Evolutionary conservation across 225 moss, liverwort and hornwort species (phyloP).

Genomic region (Lunularia cruciata): DNA sequence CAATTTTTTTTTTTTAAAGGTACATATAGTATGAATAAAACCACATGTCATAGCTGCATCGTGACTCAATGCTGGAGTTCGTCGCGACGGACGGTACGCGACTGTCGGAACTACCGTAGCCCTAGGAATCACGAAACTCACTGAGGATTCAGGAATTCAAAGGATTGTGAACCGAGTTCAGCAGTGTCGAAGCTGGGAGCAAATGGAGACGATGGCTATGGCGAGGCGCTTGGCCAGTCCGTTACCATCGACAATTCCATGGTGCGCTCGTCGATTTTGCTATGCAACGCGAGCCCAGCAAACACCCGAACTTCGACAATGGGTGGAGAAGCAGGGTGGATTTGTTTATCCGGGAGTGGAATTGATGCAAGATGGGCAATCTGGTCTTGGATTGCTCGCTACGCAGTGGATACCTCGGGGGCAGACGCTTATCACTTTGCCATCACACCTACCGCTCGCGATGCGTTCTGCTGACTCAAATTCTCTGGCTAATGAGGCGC

Average conservation of each 20-base stretch:
- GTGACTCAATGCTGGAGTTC: too few relatives aligned
- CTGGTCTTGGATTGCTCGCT: slow-evolving; percentile 46
- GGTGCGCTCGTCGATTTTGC: slow-evolving; percentile 1
- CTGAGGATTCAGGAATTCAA: too few relatives aligned
- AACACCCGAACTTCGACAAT: slow-evolving; percentile 37
- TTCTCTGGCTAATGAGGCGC: background rate
- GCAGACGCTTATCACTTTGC: slow-evolving; percentile 51
- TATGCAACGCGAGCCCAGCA: slow-evolving; percentile 11
- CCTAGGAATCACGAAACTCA: too few relatives aligned
- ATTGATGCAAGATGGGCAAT: slow-evolving; percentile 22
- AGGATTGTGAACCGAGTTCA: too few relatives aligned
- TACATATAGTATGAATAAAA: too few relatives aligned
- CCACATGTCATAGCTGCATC: too few relatives aligned
- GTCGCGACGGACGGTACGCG: too few relatives aligned
- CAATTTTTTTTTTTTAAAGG: too few relatives aligned
- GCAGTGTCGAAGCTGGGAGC: too few relatives aligned
- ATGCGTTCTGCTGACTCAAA: slow-evolving; percentile 35
- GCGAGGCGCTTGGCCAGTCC: slow-evolving; percentile 15
- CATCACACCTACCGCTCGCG: slow-evolving; percentile 55
- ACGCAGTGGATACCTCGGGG: slow-evolving; percentile 42
- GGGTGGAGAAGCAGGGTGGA: slow-evolving; percentile 63
- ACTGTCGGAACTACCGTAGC: too few relatives aligned
- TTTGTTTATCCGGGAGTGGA: slow-evolving; percentile 44
- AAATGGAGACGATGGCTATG: slow-evolving; percentile 7
- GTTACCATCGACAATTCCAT: background rate